Base-by-base conservation (phyloP, 2,329 filamentous ascomycete genomes). In the Epichloe baconii region DNA sequence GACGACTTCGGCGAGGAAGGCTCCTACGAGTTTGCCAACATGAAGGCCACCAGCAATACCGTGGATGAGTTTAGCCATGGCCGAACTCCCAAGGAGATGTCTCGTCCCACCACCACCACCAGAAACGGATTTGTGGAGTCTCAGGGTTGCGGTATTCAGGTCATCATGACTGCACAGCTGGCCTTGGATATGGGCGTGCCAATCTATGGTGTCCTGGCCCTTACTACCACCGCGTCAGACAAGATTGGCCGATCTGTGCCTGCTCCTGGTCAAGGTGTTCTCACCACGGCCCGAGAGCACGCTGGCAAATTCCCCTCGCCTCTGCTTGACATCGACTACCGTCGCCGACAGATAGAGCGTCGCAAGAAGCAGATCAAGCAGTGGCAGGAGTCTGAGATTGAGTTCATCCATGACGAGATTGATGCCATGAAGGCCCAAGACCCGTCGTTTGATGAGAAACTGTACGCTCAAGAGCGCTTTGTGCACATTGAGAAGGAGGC, bases 1-100 rank as follows among this genome's bases (percentile, higher is more conserved):
- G 93, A 98, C 73, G 94, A 98, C 72, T 96, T 98, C 75, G 89
- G 94, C 64, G 93, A 98, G 72, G 93, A 98, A 72, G 94, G 93
- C 49, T 98, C 93, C 1, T 98, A 96, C 65, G 93, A 98, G 70
- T 98, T 98, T 68, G 93, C 93, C 76, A 98, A 98, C 77, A 98
- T 98, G 93, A 95, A 95, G 73, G 93, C 93, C 53, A 98, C 93
- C 51, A 96, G 90, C 79, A 98, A 97, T 65, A 90, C 91, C 26
- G 86, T 96, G 55, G 90, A 97, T 59, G 94, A 98, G 68, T 88
- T 98, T 61, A 88, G 83, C 10, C 93, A 97, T 63, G 93, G 93
- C 46, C 88, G 93, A 58, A 97, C 93, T 47, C 91, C 93, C 12
- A 82, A 84, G 69, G 93, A 98, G 71, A 98, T 98, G 93, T 98